A percentile compares a stretch with the other conserved stretches of the same genome.
Conservation (phyloP, 164 flowering plant species). For the Malania oleifera region DNA sequence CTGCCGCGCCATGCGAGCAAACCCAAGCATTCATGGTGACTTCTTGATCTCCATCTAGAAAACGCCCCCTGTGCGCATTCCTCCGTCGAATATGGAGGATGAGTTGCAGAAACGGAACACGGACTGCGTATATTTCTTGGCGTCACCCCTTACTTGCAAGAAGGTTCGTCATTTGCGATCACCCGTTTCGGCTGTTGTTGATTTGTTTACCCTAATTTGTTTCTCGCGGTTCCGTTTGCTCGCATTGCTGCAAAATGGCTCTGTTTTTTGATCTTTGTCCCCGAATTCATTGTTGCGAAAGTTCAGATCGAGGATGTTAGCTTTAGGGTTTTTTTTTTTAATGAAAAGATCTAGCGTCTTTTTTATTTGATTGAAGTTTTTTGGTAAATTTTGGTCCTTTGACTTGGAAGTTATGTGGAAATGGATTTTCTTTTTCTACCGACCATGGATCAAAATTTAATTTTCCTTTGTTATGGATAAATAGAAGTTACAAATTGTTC, state of each 20-base stretch:
- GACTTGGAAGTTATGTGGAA: too few relatives aligned
- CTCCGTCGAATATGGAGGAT: slow-evolving; percentile 38
- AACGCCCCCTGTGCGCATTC: too few relatives aligned
- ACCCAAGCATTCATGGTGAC: neutral
- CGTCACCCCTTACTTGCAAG: slow-evolving; percentile 92
- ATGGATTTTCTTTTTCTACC: too few relatives aligned
- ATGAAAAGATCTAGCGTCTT: too few relatives aligned
- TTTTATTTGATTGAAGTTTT: neutral
- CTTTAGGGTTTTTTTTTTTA: neutral
- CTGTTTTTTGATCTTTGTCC: too few relatives aligned
- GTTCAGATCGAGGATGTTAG: too few relatives aligned
- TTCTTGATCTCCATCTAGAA: neutral
- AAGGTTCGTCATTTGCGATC: slow-evolving; percentile 38
- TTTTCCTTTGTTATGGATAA: too few relatives aligned
- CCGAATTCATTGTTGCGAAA: too few relatives aligned
- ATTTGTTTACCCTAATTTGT: neutral
- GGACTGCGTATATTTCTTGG: slow-evolving; percentile 81
- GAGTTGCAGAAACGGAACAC: slow-evolving; percentile 54
- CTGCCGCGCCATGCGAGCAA: neutral
- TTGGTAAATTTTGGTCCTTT: too few relatives aligned
- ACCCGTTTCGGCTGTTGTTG: neutral
- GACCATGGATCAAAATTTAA: too few relatives aligned
- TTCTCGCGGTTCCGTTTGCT: too few relatives aligned
- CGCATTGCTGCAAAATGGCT: too few relatives aligned
- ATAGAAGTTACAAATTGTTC: neutral